Evolutionary conservation across 1,284 basidiomycete genomes (phyloP), one percentile per base, ranked within the genome.

Genomic region (Cryptococcus sp.): DNA sequence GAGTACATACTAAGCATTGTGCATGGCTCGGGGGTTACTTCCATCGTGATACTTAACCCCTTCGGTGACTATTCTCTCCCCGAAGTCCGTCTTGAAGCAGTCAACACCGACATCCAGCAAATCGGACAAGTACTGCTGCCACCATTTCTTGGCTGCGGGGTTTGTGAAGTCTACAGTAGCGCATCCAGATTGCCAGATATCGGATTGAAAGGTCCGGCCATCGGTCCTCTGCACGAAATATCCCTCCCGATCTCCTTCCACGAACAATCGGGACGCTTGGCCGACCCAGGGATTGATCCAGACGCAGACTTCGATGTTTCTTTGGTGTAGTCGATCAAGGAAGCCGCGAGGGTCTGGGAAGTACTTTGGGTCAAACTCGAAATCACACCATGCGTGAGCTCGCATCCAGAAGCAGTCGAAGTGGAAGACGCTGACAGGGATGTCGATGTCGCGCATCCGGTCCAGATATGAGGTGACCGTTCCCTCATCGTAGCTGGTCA

Each of bases 261-360:
- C 45, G 22, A 55, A 55, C 36, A 55, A 23, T 18, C 52, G 16
- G 10, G 52, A 54, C 13, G 48, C 41, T 21, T 51, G 53, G 10
- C 49, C 53, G 23, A 55, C 49, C 44, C 49, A 55, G n/a, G 53
- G 49, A 41, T 55, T 55, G 49, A 55, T 55, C 53, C 53, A 55
- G n/a, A 55, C 49, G 40, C 53, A 55, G 37, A 55, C 40, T 24
- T 55, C 51, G 36, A 55, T n/a, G n/a, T 49, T 49, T 7, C 36
- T 11, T n/a, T 51, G 7, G 28, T 51, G 49, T 2, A 51, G n/a
- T 7, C 49, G 32, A 24, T 42, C 37, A 7, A 50, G n/a, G 45
- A 51, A 55, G 10, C 49, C 53, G 7, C 28, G 42, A 5, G 53
- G 53, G 19, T 55, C 53, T 1, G 53, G 53, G 45, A 55, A 55